Evolutionary conservation across 169 alveolate species (phyloP), one percentile per base, ranked within the genome.

Genomic region (Babesia divergens): DNA sequence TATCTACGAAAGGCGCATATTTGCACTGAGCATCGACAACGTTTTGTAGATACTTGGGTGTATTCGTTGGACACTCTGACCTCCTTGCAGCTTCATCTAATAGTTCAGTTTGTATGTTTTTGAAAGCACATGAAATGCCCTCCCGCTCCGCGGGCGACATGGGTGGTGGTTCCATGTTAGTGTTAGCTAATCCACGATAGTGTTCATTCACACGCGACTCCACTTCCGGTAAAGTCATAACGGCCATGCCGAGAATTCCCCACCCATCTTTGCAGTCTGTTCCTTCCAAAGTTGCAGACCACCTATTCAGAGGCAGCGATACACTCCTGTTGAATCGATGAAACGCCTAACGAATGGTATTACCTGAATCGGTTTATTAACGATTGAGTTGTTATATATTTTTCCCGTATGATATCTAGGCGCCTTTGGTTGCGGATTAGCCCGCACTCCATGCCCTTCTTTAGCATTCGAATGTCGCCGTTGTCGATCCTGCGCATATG

Each of bases 391-490:
- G 34, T 35, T 13, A 47, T 34, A 37, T 66, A 87, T 53, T 87
- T 87, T 49, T 68, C 89, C 31, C 66, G 72, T 52, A 83, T 56
- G 44, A 71, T 51, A 11, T 77, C 84, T 14, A 87, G 22, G 24
- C 93, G 64, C 43, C 59, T 71, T 4, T 46, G 16, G 43, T 89
- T 67, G 11, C 82, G 62, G 7, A 92, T 60, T 9, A 92, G 74
- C 0, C 96, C 97, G 34, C 88, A 47, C 18, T 86, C 64, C 20
- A 77, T 64, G 13, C 92, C 97, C 70, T 81, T 77, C 35, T 76
- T 84, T 14, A 92, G 82, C 49, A 93, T 83, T 74, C 97, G 86
- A 52, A 90, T 79, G 74, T 91, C 95, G 20, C 91, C 87, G 46
- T 93, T 93, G 59, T 92, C 97, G 6, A 93, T 89, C 38, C 76